Conservation (phyloP, 192 early-diverging fungal genomes). For the Chytriomyces confervae region DNA sequence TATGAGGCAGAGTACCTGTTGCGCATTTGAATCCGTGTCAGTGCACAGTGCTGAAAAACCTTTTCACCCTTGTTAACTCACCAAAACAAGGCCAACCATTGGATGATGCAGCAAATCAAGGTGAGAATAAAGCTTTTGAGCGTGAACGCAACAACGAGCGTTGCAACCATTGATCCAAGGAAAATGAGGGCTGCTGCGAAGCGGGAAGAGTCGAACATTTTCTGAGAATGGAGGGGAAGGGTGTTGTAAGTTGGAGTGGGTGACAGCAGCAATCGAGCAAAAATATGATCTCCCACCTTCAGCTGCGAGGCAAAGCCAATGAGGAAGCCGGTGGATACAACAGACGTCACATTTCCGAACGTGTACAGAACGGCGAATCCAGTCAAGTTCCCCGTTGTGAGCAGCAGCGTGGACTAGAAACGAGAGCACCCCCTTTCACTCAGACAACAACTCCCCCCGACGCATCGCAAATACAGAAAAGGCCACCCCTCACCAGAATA, state of each 20-base stretch:
- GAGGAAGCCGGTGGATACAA: slow-evolving; percentile 88
- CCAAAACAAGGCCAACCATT: slow-evolving; percentile 86
- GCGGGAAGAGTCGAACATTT: slow-evolving; percentile 69
- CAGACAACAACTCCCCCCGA: not conserved
- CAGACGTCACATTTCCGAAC: slow-evolving; percentile 84
- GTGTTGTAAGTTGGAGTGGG: not conserved
- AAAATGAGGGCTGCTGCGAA: slow-evolving; percentile 78
- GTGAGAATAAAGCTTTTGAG: slow-evolving; percentile 70
- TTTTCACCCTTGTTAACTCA: slow-evolving; percentile 42
- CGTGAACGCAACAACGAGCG: slow-evolving; percentile 76
- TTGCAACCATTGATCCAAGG: slow-evolving; percentile 68
- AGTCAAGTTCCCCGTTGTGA: slow-evolving; percentile 63
- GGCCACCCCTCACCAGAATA: slow-evolving; percentile 66
- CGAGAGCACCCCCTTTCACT: not conserved
- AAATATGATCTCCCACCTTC: slow-evolving; percentile 58
- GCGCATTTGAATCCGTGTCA: not conserved
- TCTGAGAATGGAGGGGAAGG: slow-evolving; percentile 40
- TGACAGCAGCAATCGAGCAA: slow-evolving; percentile 65
- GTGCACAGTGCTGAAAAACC: not conserved
- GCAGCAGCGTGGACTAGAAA: slow-evolving; percentile 61
- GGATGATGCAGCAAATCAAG: slow-evolving; percentile 81
- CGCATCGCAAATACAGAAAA: not conserved
- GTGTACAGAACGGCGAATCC: slow-evolving; percentile 92
- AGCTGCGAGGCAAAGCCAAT: slow-evolving; percentile 86
- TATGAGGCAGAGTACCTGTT: slow-evolving; percentile 60